phyloP scores from a whole-genome alignment of 768 basidiomycete genomes.

The Mrakia hoshinonis region DNA sequence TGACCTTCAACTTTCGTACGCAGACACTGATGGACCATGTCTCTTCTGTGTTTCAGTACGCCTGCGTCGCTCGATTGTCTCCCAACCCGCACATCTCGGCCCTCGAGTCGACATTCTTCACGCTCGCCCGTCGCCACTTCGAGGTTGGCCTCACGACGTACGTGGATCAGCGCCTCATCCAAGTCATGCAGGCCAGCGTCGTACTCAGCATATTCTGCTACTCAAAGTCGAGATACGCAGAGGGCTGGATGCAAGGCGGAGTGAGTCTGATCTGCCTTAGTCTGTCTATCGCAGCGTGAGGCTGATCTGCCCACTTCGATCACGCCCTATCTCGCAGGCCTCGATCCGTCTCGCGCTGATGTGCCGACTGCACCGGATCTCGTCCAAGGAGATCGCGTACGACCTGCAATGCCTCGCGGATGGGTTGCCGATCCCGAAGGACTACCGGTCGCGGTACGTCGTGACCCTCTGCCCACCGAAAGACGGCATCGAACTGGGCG shows the following conservation, averaged over 20 bases:
- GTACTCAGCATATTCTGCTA: background rate
- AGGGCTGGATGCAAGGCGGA: conserved; percentile 3
- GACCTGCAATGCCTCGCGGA: background rate
- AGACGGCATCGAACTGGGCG: conserved; percentile 1
- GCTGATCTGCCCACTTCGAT: too few species aligned
- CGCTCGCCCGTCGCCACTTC: background rate
- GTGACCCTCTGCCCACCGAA: background rate
- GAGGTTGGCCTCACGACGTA: background rate
- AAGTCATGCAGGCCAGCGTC: background rate
- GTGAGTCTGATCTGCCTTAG: too few species aligned
- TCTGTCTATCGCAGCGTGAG: too few species aligned
- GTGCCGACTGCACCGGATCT: background rate
- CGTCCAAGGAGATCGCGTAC: background rate
- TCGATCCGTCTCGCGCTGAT: background rate
- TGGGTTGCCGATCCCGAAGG: background rate
- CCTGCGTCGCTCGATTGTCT: background rate
- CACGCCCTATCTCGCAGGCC: too few species aligned
- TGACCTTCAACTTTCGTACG: too few species aligned
- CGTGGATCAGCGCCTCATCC: background rate
- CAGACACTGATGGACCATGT: too few species aligned
- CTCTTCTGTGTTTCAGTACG: background rate
- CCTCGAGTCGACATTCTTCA: background rate
- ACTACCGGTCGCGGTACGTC: background rate
- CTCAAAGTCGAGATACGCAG: background rate
- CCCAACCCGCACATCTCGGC: background rate